phyloP scores from a whole-genome alignment of 2,329 filamentous ascomycete species.

The Curvularia eragrostidis region DNA sequence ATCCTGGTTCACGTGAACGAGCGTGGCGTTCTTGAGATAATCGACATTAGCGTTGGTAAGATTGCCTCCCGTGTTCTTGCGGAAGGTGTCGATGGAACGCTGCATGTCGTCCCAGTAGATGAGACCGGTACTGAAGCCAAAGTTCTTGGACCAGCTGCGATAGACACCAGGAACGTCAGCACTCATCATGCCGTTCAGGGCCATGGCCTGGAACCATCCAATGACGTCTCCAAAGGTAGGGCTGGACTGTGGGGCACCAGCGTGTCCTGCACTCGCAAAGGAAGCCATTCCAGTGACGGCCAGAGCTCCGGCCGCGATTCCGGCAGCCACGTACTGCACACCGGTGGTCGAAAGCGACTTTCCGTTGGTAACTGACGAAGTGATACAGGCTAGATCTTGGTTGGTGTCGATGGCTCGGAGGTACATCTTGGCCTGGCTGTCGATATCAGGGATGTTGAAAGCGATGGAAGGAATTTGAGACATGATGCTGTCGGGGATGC shows the following conservation, averaged over 20 bases:
- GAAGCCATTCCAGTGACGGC: constrained; percentile 75
- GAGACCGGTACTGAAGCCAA: constrained; percentile 86
- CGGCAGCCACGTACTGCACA: constrained; percentile 83
- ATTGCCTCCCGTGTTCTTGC: constrained; percentile 81
- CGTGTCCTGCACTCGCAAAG: constrained; percentile 61
- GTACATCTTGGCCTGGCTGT: constrained; percentile 80
- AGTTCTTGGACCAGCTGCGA: constrained; percentile 88
- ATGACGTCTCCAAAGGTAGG: constrained; percentile 87
- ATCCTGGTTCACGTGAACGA: constrained; percentile 71
- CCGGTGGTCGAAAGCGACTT: constrained; percentile 78
- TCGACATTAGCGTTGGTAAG: constrained; percentile 79
- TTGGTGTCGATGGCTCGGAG: constrained; percentile 68
- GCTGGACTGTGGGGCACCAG: constrained; percentile 67
- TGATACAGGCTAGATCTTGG: constrained; percentile 77
- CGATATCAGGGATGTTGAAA: constrained; percentile 88
- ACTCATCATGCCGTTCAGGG: constrained; percentile 95
- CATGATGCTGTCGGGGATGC: constrained; percentile 74
- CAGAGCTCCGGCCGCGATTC: constrained; percentile 84
- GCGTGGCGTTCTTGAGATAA: constrained; percentile 75
- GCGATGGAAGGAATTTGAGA: constrained; percentile 84
- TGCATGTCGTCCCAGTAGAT: constrained; percentile 85
- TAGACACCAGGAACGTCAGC: constrained; percentile 88
- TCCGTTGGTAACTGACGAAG: constrained; percentile 83
- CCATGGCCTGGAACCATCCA: constrained; percentile 90
- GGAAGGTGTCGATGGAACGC: constrained; percentile 81